Evolutionary conservation across 2,329 filamentous ascomycete genomes (phyloP).

Genomic region (Aspergillus neotritici): DNA sequence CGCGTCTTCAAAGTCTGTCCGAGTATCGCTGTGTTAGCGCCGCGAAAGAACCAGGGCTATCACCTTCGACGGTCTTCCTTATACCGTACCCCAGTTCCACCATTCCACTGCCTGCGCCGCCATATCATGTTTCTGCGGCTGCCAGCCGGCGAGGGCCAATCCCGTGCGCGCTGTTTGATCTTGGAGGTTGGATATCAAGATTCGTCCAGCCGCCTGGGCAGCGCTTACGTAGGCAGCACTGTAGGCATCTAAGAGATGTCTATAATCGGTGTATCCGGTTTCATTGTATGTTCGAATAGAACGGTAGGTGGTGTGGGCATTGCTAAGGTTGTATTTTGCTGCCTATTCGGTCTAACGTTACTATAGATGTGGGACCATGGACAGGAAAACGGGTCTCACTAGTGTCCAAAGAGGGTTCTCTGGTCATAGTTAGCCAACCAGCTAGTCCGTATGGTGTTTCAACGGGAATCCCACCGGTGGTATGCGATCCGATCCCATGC

Average conservation of each 20-base stretch:
- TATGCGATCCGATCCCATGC: conserved; percentile 36
- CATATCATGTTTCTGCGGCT: conserved; percentile 50
- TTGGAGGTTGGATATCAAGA: conserved; percentile 56
- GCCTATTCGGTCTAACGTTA: conserved; percentile 24
- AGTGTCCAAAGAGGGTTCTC: conserved; percentile 56
- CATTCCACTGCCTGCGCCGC: conserved; percentile 57
- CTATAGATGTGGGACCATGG: background rate
- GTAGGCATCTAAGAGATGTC: conserved; percentile 47
- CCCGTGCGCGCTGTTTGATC: conserved; percentile 57
- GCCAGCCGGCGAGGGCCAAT: conserved; percentile 57
- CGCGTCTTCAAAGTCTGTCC: conserved; percentile 54
- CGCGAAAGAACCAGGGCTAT: too few species aligned
- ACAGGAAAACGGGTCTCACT: background rate
- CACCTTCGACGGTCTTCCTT: background rate
- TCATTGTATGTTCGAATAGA: conserved; percentile 58
- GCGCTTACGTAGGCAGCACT: conserved; percentile 43
- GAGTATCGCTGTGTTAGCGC: background rate
- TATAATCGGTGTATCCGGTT: conserved; percentile 50
- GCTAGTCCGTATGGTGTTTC: too few species aligned
- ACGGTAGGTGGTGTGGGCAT: conserved; percentile 54
- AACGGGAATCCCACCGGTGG: conserved; percentile 11
- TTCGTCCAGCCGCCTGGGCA: conserved; percentile 50
- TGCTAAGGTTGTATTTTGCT: conserved; percentile 54
- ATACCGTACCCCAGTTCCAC: conserved; percentile 44
- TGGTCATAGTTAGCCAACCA: background rate